Evolutionary conservation across 164 flowering plant species (phyloP).

Genomic region (Magnolia sinica): DNA sequence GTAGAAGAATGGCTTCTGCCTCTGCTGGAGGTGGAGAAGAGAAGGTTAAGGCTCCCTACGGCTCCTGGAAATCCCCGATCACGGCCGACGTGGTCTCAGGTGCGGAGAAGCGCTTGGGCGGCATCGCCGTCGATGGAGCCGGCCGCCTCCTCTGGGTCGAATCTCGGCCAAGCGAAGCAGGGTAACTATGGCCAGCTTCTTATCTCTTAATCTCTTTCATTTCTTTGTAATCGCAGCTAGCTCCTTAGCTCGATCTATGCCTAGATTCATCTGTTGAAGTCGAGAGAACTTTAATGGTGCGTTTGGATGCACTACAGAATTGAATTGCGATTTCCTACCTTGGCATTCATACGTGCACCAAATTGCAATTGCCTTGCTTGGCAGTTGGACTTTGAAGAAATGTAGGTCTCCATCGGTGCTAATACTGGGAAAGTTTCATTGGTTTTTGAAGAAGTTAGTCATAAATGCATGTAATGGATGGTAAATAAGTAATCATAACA

Average conservation of each 20-base stretch:
- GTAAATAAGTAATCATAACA: too few relatives aligned
- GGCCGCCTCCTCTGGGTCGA: constrained; percentile 84
- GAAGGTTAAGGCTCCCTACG: constrained; percentile 67
- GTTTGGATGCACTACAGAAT: too few relatives aligned
- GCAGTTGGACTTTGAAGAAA: too few relatives aligned
- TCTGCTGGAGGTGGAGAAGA: constrained; percentile 9
- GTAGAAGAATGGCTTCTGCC: constrained; percentile 11
- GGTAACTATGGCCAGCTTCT: constrained; percentile 33
- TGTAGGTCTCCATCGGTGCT: too few relatives aligned
- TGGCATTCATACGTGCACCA: too few relatives aligned
- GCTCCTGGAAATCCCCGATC: constrained; percentile 95
- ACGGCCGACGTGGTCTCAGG: constrained; percentile 83
- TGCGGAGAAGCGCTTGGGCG: constrained; percentile 71
- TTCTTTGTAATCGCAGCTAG: background rate
- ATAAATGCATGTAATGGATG: too few relatives aligned
- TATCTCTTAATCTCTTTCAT: background rate
- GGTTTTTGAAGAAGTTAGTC: too few relatives aligned
- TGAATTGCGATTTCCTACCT: too few relatives aligned
- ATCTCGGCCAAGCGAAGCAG: constrained; percentile 75
- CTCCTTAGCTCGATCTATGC: background rate
- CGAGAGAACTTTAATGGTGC: too few relatives aligned
- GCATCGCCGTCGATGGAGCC: constrained; percentile 50
- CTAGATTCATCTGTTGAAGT: too few relatives aligned
- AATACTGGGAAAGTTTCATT: too few relatives aligned
- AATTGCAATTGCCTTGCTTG: too few relatives aligned